Percentiles rank a stretch among this genome's conserved stretches.
Conservation (phyloP, 1,284 basidiomycete species). For the Fomitopsis pinicola region DNA sequence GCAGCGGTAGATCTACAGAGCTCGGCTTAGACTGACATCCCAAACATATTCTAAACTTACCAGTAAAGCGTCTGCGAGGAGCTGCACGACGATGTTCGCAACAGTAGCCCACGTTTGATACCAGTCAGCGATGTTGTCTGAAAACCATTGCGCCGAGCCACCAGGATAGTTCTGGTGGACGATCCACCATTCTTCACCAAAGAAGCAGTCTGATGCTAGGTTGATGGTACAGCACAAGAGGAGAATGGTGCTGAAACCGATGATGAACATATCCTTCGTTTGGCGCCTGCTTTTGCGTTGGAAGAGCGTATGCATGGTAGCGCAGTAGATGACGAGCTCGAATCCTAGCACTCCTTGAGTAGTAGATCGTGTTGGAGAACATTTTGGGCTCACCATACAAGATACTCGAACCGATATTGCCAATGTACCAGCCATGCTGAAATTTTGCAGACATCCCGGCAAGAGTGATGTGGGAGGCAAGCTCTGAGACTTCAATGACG, state of each 20-base stretch:
- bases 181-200: conserved; percentile 20
- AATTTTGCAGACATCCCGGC: not conserved
- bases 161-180: conserved; percentile 12
- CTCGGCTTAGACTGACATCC: no score
- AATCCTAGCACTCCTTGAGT: conserved; percentile 10
- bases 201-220: conserved; percentile 13
- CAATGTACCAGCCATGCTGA: not conserved
- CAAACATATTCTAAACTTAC: conserved; percentile 3
- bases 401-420: not conserved
- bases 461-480: no score
- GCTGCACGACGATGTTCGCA: conserved; percentile 11
- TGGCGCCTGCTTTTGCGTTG: not conserved
- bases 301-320: conserved; percentile 11
- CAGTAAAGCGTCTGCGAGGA: conserved; percentile 16
- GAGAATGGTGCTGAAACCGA: conserved; percentile 16
- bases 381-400: not conserved
- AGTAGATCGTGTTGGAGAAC: not conserved
- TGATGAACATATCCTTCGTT: conserved; percentile 13
- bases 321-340: conserved; percentile 14
- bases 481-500: no score
- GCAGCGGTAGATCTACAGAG: conserved; percentile 13
- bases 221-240: conserved; percentile 16
- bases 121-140: conserved; percentile 13
- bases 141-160: conserved; percentile 10
- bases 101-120: conserved; percentile 18